phyloP scores from a whole-genome alignment of 352 stramenopile genomes.

The Sclerospora graminicola region DNA sequence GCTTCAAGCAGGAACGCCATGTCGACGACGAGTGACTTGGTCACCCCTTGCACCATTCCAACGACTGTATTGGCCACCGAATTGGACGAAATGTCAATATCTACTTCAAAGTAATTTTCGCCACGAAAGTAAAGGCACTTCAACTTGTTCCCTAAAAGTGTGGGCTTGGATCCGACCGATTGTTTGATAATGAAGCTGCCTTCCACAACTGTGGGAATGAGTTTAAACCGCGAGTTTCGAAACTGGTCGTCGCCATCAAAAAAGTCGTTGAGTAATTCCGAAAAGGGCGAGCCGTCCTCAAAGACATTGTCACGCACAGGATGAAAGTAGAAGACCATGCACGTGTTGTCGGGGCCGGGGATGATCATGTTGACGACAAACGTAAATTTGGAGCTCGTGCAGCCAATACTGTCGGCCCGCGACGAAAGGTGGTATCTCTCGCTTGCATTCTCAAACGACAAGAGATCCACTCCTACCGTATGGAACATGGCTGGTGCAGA shows the following conservation, averaged over 20 bases:
- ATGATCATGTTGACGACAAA: constrained; percentile 89
- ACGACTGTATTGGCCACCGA: constrained; percentile 85
- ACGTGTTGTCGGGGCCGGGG: constrained; percentile 61
- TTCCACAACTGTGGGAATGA: constrained; percentile 95
- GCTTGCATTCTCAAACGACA: constrained; percentile 58
- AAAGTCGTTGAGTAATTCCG: constrained; percentile 84
- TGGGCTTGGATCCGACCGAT: constrained; percentile 91
- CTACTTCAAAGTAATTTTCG: constrained; percentile 93
- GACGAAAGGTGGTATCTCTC: constrained; percentile 75
- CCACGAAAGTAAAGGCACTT: constrained; percentile 82
- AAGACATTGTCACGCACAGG: constrained; percentile 69
- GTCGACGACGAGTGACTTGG: constrained; percentile 84
- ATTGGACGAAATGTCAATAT: constrained; percentile 92
- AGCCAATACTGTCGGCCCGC: constrained; percentile 60
- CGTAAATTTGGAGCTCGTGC: constrained; percentile 67
- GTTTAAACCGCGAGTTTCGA: constrained; percentile 95
- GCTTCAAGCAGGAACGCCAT: constrained; percentile 84
- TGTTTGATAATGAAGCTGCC: constrained; percentile 96
- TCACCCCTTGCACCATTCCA: constrained; percentile 84
- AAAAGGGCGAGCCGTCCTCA: constrained; percentile 82
- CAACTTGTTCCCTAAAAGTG: constrained; percentile 95
- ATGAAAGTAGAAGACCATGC: constrained; percentile 85
- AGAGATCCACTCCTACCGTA: constrained; percentile 68
- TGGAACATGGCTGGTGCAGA: constrained; percentile 66
- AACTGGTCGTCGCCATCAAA: constrained; percentile 92